Percentiles rank a stretch among this genome's conserved stretches.
phyloP scores from a whole-genome alignment of 352 stramenopile species.

The Peronospora farinosa region DNA sequence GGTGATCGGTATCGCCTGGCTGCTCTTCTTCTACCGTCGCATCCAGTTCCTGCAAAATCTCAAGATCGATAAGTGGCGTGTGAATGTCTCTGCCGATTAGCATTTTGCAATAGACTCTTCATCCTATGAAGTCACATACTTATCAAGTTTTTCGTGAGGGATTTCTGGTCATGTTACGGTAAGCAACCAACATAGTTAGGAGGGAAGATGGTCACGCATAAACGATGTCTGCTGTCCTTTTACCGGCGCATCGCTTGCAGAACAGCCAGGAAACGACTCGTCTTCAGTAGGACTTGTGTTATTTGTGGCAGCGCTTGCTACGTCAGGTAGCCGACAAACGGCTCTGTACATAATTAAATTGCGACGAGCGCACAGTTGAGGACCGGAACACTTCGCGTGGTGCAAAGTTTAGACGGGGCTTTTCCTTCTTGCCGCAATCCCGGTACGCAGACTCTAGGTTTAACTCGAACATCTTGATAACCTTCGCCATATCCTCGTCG shows the following conservation, averaged over 20 bases:
- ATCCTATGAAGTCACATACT: slow-evolving; percentile 5
- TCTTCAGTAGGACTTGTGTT: slow-evolving; percentile 3
- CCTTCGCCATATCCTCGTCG: slow-evolving; percentile 65
- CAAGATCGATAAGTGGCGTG: slow-evolving; percentile 78
- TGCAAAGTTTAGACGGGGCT: slow-evolving; percentile 58
- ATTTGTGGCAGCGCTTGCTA: slow-evolving; percentile 10
- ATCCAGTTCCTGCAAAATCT: slow-evolving; percentile 74
- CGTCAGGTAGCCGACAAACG: slow-evolving; percentile 26
- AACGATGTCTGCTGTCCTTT: slow-evolving; percentile 10
- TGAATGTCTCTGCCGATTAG: slow-evolving; percentile 38
- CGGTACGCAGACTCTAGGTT: slow-evolving; percentile 69
- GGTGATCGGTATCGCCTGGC: slow-evolving; percentile 60
- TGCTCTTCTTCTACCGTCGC: slow-evolving; percentile 60
- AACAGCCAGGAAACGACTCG: slow-evolving; percentile 8
- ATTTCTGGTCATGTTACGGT: slow-evolving; percentile 26
- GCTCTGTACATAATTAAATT: slow-evolving; percentile 29
- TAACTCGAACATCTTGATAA: slow-evolving; percentile 72
- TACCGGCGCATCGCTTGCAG: not conserved
- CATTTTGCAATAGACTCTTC: slow-evolving; percentile 21
- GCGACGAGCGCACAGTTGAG: slow-evolving; percentile 30
- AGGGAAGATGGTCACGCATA: slow-evolving; percentile 12
- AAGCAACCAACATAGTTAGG: slow-evolving; percentile 24
- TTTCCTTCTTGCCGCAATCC: slow-evolving; percentile 51
- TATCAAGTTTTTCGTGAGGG: slow-evolving; percentile 4
- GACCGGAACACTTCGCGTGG: slow-evolving; percentile 71